Evolutionary conservation across 305 asterid species (phyloP).

Genomic region (Salvia sclarea): DNA sequence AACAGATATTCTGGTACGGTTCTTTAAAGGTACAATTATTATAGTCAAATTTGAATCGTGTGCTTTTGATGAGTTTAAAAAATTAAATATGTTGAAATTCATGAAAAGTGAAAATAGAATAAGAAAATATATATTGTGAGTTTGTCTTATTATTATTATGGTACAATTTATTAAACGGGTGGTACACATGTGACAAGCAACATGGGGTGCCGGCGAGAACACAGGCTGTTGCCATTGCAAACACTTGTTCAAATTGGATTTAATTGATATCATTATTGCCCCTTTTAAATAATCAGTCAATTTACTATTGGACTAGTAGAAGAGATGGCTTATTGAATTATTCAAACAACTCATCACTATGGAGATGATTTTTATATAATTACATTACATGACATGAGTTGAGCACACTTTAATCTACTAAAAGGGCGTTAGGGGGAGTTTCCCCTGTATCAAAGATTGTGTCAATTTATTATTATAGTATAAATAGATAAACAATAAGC

Average conservation of each 20-base stretch:
- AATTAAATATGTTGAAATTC: neutral
- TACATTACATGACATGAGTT: neutral
- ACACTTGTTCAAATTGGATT: neutral
- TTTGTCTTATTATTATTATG: neutral
- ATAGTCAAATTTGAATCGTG: neutral
- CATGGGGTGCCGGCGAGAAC: conserved; percentile 39
- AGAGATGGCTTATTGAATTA: neutral
- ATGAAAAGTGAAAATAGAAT: neutral
- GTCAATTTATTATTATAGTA: no score
- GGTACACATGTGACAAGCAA: conserved; percentile 39
- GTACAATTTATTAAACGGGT: conserved; percentile 9
- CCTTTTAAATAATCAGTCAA: neutral
- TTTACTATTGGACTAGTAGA: neutral
- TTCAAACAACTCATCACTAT: neutral
- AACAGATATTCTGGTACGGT: neutral
- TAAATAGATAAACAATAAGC: no score
- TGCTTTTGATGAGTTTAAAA: neutral
- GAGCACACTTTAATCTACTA: neutral
- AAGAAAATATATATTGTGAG: neutral
- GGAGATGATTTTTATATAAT: neutral
- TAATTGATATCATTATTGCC: conserved; percentile 5
- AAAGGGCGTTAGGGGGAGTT: neutral
- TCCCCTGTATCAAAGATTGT: no score
- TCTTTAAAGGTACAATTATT: neutral
- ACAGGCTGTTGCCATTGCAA: conserved; percentile 32